Evolutionary conservation across 2,329 filamentous ascomycete species (phyloP).

Genomic region (Aspergillus carbonarius): DNA sequence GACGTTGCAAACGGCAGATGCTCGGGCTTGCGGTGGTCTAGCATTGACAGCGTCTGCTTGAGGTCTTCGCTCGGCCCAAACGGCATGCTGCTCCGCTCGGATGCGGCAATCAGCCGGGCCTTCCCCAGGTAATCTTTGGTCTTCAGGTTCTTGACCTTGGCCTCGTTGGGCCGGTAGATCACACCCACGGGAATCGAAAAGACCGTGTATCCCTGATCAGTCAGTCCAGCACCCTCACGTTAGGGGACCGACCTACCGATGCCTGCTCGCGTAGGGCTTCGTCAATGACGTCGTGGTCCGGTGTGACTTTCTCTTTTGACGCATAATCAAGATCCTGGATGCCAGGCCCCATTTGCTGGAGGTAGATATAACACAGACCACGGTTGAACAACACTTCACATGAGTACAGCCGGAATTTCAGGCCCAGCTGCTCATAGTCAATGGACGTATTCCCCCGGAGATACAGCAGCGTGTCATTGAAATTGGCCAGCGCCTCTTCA

Average conservation of each 20-base stretch:
- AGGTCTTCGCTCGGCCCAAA: constrained; percentile 63
- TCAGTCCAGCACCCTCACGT: background rate
- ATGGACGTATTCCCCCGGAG: constrained; percentile 95
- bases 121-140: constrained; percentile 97
- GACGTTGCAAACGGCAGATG: constrained; percentile 89
- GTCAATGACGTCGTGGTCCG: constrained; percentile 96
- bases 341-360: constrained; percentile 85
- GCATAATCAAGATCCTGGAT: constrained; percentile 89
- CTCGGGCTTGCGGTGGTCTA: constrained; percentile 77
- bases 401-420: constrained; percentile 95
- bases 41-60: constrained; percentile 22
- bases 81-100: constrained; percentile 75
- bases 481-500: constrained; percentile 94
- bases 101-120: constrained; percentile 86
- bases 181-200: constrained; percentile 97
- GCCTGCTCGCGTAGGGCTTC: constrained; percentile 92
- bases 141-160: constrained; percentile 97
- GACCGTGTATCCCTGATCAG: constrained; percentile 81
- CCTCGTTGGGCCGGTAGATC: constrained; percentile 91
- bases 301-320: constrained; percentile 91
- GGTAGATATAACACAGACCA: constrained; percentile 94
- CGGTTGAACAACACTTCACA: constrained; percentile 98
- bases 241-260: constrained; percentile 59
- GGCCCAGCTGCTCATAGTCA: constrained; percentile 92
- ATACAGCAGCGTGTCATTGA: constrained; percentile 96